These are phyloP conservation scores for Knufia petricola DNA, from an alignment of 2,329 filamentous ascomycete species.

Conservation along the genomic window DNA sequence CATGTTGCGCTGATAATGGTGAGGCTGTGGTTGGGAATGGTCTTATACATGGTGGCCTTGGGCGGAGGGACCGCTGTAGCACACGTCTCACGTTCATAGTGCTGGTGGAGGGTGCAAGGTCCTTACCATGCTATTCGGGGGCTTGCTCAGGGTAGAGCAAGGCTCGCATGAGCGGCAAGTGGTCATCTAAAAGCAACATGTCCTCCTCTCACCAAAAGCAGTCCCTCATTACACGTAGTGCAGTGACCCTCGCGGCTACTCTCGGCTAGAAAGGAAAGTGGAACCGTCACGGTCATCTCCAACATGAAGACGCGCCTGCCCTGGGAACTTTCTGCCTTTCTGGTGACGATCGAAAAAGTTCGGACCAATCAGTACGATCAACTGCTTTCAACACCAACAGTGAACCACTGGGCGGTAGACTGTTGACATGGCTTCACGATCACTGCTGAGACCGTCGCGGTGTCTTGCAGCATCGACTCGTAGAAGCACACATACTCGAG, in stretches of 20 bases:
- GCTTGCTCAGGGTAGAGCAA: too few species aligned
- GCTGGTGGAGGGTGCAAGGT: too few species aligned
- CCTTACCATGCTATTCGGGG: too few species aligned
- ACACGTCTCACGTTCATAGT: constrained; percentile 3
- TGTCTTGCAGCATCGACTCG: background rate
- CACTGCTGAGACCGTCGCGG: background rate
- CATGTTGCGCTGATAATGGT: too few species aligned
- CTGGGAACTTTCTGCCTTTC: too few species aligned
- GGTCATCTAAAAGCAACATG: too few species aligned
- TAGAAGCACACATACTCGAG: background rate
- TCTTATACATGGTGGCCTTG: background rate
- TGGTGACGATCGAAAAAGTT: constrained; percentile 2
- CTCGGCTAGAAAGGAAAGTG: constrained; percentile 7
- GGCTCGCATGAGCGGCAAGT: too few species aligned
- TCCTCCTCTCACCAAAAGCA: too few species aligned
- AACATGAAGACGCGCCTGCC: constrained; percentile 2
- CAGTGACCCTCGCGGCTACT: constrained; percentile 13
- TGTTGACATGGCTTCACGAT: background rate
- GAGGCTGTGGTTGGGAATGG: background rate
- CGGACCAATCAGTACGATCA: background rate
- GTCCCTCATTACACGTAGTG: background rate
- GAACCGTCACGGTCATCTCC: background rate
- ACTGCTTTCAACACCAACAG: background rate
- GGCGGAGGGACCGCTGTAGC: constrained; percentile 5
- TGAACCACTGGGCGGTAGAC: too few species aligned